Percentiles rank a stretch among this genome's conserved stretches.
Conservation (phyloP, 495 filamentous ascomycete species). For the Aspergillus leporis region DNA sequence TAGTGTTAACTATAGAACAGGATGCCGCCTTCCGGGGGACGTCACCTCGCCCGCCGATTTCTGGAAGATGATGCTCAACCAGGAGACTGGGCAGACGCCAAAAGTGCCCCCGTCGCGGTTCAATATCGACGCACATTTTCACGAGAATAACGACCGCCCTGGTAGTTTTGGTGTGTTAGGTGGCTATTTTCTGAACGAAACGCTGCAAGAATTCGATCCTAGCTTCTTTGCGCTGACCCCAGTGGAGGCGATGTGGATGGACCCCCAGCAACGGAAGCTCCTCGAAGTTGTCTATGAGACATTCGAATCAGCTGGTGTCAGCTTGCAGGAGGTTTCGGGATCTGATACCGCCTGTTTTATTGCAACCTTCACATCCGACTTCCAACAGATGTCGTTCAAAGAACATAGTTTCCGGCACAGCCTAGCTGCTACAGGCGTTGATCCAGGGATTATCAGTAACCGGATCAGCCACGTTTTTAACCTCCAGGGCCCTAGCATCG, state of each 20-base stretch:
- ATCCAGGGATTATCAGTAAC: neutral
- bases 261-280: constrained; percentile 36
- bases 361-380: neutral
- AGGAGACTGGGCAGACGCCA: constrained; percentile 24
- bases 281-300: constrained; percentile 36
- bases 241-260: constrained; percentile 33
- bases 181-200: constrained; percentile 45
- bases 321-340: neutral
- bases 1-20: neutral
- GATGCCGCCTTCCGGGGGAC: constrained; percentile 4
- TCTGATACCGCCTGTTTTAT: neutral
- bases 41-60: constrained; percentile 18
- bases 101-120: neutral
- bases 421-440: neutral
- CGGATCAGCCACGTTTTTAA: constrained; percentile 3
- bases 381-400: neutral
- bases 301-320: constrained; percentile 35
- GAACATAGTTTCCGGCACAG: neutral
- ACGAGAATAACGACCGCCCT: constrained; percentile 32
- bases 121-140: neutral
- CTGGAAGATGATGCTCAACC: constrained; percentile 25
- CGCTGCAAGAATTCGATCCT: constrained; percentile 46
- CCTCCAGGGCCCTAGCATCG: constrained; percentile 14
- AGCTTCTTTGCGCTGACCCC: constrained; percentile 40
- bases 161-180: constrained; percentile 32